Evolutionary conservation across 495 filamentous ascomycete genomes (phyloP), one percentile per base, ranked within the genome.

Genomic region (Neurospora sp.): DNA sequence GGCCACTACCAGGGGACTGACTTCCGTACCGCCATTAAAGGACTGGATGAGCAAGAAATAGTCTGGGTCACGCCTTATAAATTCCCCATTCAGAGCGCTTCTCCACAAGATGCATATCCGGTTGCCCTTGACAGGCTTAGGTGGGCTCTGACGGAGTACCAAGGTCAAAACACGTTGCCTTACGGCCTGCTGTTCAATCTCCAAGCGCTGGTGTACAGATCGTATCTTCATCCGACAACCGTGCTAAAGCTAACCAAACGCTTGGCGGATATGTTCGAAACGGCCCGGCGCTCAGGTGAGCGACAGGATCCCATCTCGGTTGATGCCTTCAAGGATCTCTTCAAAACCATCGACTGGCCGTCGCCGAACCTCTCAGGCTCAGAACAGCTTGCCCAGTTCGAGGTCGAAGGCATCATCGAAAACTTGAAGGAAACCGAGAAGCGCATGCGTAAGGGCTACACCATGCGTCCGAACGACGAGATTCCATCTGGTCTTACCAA

Each of bases 141-240:
- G 23, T 23, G 5, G 1, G 41, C 73, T 9, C 75, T 86, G 6
- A 2, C 14, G 0, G 5, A 72, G 0, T 79, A 72, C 73, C 70
- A 54, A 42, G 23, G 11, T 18, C 49, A 23, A 0, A 49, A 37
- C 11, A 44, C 42, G 9, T 73, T 82, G 38, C 84, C 80, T 0
- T 85, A 82, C 70, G 80, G 73, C 20, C 75, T 81, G 18, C 79
- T 82, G 4, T 88, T 87, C 71, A 83, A 89, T 70, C 79, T 89
- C 4, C 84, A 89, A 70, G 85, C 84, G 23, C 80, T 91, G 7
- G 84, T 85, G 6, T 79, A 83, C 71, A 89, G 90, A 74, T 81
- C 82, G 10, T 86, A 85, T 72, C 82, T 91, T 3, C 75, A 86
- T 14, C 88, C 88, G 10, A 46, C 49, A 0, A 85, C 77, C 5